Percentiles rank a stretch among this genome's conserved stretches.
Evolutionary conservation across 306 rosid genomes (phyloP).

Genomic region (Lagenaria siceraria): DNA sequence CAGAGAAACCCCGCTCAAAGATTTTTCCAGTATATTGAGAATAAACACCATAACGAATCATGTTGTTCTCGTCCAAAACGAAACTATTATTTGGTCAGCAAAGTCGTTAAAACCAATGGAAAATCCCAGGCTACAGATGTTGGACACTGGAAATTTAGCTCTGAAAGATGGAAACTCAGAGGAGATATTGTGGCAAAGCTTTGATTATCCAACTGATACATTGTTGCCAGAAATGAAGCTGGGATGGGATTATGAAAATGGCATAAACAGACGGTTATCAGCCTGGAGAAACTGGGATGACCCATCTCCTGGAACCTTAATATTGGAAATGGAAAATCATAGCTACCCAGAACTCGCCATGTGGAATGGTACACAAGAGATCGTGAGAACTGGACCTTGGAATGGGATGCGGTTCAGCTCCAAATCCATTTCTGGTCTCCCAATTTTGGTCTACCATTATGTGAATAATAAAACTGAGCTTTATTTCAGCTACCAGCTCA

Average conservation of each 20-base stretch:
- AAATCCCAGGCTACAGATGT: conserved; percentile 25
- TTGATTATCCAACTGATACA: conserved; percentile 49
- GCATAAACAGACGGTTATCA: conserved; percentile 16
- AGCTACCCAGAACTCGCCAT: conserved; percentile 20
- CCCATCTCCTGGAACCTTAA: conserved; percentile 36
- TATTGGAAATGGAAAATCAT: conserved; percentile 15
- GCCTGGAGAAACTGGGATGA: conserved; percentile 41
- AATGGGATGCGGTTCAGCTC: conserved; percentile 27
- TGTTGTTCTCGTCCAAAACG: conserved; percentile 12
- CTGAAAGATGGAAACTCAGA: conserved; percentile 15
- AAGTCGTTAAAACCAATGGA: conserved; percentile 2
- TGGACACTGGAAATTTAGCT: conserved; percentile 40
- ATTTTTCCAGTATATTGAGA: conserved; percentile 16
- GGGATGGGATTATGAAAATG: conserved; percentile 38
- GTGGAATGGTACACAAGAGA: conserved; percentile 17
- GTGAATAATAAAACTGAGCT: conserved; percentile 28
- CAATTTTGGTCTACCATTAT: conserved; percentile 19
- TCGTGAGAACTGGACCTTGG: conserved; percentile 33
- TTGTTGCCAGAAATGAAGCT: conserved; percentile 43
- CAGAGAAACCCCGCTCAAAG: conserved; percentile 22
- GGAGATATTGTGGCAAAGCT: conserved; percentile 42
- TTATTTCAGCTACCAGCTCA: conserved; percentile 25
- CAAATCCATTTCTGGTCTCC: conserved; percentile 13
- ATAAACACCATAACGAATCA: conserved; percentile 12
- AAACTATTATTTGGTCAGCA: conserved; percentile 28